These are phyloP conservation scores for Climacium dendroides DNA, from an alignment of 225 moss, liverwort and hornwort species.

Conservation along the genomic window DNA sequence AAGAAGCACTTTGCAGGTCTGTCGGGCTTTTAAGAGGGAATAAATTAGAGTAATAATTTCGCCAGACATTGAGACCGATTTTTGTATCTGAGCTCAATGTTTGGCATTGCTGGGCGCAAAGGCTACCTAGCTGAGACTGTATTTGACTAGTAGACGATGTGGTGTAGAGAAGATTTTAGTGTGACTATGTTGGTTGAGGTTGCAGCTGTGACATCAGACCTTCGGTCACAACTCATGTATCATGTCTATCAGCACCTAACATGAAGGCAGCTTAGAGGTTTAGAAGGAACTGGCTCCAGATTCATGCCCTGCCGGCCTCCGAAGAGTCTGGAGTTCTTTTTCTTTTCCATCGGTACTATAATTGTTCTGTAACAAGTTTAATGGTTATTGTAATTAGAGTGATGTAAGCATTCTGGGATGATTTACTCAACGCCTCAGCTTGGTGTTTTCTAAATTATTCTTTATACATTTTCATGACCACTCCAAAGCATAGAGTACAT, in stretches of 20 bases:
- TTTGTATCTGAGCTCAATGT: not conserved
- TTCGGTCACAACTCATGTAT: not conserved
- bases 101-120: not conserved
- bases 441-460: too few relatives aligned
- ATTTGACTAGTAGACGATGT: not conserved
- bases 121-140: not conserved
- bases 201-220: not conserved
- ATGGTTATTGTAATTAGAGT: not conserved
- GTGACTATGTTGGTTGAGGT: not conserved
- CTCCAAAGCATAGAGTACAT: not conserved
- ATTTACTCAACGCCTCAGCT: not conserved
- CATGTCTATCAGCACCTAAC: not conserved
- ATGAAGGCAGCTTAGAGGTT: not conserved
- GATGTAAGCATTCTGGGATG: not conserved
- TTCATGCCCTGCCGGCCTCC: not conserved
- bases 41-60: not conserved
- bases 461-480: too few relatives aligned
- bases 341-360: not conserved
- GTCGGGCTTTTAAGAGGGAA: slow-evolving; percentile 30
- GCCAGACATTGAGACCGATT: not conserved
- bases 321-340: not conserved
- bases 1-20: slow-evolving; percentile 84
- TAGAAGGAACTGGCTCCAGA: not conserved
- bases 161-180: not conserved
- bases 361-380: not conserved